A percentile compares a stretch with the other conserved stretches of the same genome.
Evolutionary conservation across 768 basidiomycete species (phyloP).

Genomic region (Podaxis rugospora): DNA sequence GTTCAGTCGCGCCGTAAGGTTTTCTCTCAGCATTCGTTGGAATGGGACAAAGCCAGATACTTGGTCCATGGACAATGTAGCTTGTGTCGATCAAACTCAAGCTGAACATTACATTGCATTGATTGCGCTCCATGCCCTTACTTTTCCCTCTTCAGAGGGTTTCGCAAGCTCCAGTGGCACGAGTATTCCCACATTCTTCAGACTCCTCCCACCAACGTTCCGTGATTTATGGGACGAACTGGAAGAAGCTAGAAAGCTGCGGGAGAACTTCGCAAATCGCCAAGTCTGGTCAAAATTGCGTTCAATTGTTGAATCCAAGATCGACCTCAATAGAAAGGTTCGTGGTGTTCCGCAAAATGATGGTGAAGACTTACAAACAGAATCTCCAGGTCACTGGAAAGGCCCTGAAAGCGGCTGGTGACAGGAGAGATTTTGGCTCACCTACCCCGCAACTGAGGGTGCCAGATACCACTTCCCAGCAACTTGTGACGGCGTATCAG

Average conservation of each 20-base stretch:
- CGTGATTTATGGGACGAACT: slow-evolving; percentile 93
- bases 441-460: not conserved
- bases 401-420: not conserved
- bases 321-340: slow-evolving; percentile 41
- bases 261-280: slow-evolving; percentile 63
- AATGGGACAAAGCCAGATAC: slow-evolving; percentile 50
- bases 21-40: slow-evolving; percentile 72
- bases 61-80: slow-evolving; percentile 83
- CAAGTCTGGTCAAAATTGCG: slow-evolving; percentile 66
- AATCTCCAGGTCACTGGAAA: slow-evolving; percentile 3
- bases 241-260: slow-evolving; percentile 54
- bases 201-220: slow-evolving; percentile 76
- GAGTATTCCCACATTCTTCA: slow-evolving; percentile 60
- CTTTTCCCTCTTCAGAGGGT: slow-evolving; percentile 57
- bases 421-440: not conserved
- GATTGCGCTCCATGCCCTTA: slow-evolving; percentile 76
- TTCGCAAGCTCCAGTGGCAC: slow-evolving; percentile 50
- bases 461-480: slow-evolving; percentile 1
- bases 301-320: slow-evolving; percentile 58
- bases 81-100: slow-evolving; percentile 72
- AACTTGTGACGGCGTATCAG: slow-evolving; percentile 34
- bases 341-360: not conserved
- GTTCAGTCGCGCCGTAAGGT: slow-evolving; percentile 70
- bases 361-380: not conserved
- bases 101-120: slow-evolving; percentile 91